Percentiles rank a stretch among this genome's conserved stretches.
These are phyloP conservation scores for Bondarzewia mesenterica DNA, from an alignment of 1,284 basidiomycete species.

Conservation along the genomic window DNA sequence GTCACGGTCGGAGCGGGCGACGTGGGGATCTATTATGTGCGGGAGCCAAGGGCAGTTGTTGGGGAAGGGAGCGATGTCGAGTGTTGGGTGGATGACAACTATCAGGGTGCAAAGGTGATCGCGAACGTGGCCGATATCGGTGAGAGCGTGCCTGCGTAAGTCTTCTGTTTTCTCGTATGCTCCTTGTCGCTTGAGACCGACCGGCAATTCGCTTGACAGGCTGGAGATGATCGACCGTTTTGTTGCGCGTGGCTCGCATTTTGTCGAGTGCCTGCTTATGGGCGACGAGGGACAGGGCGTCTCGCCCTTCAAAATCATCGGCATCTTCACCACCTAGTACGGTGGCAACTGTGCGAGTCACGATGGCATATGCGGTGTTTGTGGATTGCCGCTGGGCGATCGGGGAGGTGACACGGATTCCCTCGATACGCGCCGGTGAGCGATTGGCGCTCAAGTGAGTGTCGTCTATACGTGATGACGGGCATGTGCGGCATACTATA, in stretches of 20 bases:
- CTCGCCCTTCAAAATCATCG: constrained; percentile 78
- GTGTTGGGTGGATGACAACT: constrained; percentile 86
- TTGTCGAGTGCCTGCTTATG: constrained; percentile 73
- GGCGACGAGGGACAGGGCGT: constrained; percentile 75
- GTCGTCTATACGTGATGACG: no score
- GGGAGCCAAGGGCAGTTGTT: constrained; percentile 45
- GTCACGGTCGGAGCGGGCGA: constrained; percentile 71
- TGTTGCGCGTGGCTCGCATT: constrained; percentile 76
- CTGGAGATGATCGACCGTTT: constrained; percentile 72
- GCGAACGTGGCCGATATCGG: constrained; percentile 52
- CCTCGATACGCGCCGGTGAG: no score
- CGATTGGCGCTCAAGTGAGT: no score
- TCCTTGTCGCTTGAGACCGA: constrained; percentile 5
- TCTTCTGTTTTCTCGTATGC: constrained; percentile 17
- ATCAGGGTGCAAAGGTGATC: constrained; percentile 49
- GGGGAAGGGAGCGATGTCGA: constrained; percentile 59
- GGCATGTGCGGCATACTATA: no score
- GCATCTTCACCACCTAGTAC: constrained; percentile 70
- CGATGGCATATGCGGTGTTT: no score
- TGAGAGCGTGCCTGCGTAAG: constrained; percentile 47
- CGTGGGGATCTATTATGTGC: constrained; percentile 71
- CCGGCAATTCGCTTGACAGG: constrained; percentile 31
- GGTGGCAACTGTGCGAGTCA: no score
- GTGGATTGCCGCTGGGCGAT: no score
- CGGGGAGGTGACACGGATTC: no score